These are phyloP conservation scores for Irpex lacteus DNA, from an alignment of 1,284 basidiomycete species.

Conservation along the genomic window DNA sequence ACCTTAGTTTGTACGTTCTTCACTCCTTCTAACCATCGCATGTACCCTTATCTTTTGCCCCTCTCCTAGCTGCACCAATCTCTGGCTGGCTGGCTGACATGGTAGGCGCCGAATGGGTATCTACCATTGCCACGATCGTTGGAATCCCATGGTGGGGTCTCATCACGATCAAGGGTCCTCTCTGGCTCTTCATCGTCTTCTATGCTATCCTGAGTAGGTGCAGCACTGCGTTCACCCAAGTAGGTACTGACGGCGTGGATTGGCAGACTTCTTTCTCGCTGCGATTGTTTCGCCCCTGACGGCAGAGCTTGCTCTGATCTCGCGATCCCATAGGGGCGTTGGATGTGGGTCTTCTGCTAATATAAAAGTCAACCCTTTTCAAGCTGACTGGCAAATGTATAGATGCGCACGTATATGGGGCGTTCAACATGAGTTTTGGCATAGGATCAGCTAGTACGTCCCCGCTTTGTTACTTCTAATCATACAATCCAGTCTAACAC, in stretches of 20 bases:
- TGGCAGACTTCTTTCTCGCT: constrained; percentile 56
- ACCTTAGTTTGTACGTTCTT: constrained; percentile 51
- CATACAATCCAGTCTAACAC: background rate
- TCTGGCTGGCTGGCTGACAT: constrained; percentile 62
- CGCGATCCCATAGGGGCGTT: constrained; percentile 52
- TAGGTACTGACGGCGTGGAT: constrained; percentile 8
- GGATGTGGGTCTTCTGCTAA: constrained; percentile 52
- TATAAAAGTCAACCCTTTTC: background rate
- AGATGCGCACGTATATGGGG: constrained; percentile 68
- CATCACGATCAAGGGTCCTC: constrained; percentile 46
- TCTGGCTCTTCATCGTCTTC: constrained; percentile 64
- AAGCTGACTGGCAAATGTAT: background rate
- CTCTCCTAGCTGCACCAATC: constrained; percentile 50
- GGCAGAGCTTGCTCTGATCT: constrained; percentile 60
- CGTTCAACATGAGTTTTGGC: constrained; percentile 68
- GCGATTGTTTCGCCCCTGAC: constrained; percentile 58
- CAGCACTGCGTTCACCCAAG: background rate
- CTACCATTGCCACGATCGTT: constrained; percentile 44
- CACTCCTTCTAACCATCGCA: background rate
- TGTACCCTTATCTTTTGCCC: background rate
- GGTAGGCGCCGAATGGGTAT: constrained; percentile 57
- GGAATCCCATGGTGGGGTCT: constrained; percentile 68
- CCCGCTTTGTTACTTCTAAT: background rate
- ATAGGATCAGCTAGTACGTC: constrained; percentile 51
- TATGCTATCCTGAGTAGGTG: constrained; percentile 50